These are phyloP conservation scores for Psilocybe mexicana DNA, from an alignment of 1,284 basidiomycete genomes.

Conservation along the genomic window DNA sequence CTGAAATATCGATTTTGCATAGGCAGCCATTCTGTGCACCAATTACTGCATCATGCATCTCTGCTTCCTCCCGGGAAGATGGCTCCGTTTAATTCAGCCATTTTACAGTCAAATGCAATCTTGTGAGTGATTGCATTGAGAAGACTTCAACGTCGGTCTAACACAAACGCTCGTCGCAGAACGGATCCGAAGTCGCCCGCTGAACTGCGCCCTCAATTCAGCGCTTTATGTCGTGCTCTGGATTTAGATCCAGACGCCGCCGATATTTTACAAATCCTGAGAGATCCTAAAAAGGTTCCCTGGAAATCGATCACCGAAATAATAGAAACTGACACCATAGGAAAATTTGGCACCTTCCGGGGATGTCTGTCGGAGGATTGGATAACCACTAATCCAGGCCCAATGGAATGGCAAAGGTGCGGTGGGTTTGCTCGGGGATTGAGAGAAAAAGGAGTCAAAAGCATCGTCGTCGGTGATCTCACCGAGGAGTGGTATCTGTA, in stretches of 20 bases:
- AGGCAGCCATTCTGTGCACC: conserved; percentile 77
- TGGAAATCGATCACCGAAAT: conserved; percentile 50
- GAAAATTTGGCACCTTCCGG: conserved; percentile 65
- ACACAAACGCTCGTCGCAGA: conserved; percentile 12
- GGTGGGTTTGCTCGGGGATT: conserved; percentile 59
- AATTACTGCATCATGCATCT: conserved; percentile 70
- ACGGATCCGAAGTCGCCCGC: conserved; percentile 55
- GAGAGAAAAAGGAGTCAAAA: conserved; percentile 56
- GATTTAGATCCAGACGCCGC: conserved; percentile 52
- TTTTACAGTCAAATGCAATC: conserved; percentile 74
- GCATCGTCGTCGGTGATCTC: conserved; percentile 66
- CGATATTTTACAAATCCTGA: conserved; percentile 48
- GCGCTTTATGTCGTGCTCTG: conserved; percentile 57
- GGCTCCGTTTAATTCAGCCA: conserved; percentile 66
- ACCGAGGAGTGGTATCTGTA: conserved; percentile 80
- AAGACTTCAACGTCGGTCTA: not conserved
- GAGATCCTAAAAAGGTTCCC: conserved; percentile 49
- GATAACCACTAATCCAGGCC: conserved; percentile 50
- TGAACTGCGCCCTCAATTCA: conserved; percentile 62
- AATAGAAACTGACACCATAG: conserved; percentile 57
- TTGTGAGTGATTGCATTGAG: conserved; percentile 41
- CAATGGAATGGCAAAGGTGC: conserved; percentile 69
- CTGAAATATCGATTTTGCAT: not conserved
- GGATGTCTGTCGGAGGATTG: conserved; percentile 60
- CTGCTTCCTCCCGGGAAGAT: conserved; percentile 54